Conservation (phyloP, 2,329 filamentous ascomycete genomes). For the Trichophaea hybrida region DNA sequence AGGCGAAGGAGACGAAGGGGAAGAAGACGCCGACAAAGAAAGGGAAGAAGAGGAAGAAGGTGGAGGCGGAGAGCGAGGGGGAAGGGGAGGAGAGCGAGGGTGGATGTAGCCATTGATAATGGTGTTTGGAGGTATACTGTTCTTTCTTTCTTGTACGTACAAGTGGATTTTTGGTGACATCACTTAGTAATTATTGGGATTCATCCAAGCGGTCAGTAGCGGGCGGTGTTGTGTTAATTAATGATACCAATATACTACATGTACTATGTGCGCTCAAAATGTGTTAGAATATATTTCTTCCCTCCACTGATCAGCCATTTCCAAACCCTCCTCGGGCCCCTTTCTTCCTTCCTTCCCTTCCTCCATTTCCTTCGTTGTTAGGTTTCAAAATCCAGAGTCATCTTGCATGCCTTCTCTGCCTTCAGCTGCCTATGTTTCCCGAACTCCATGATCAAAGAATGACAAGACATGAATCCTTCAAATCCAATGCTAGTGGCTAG, state of each 20-base stretch:
- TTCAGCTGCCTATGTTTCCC: too few species aligned
- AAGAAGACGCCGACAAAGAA: conserved; percentile 26
- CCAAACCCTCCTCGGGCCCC: neutral
- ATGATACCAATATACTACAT: neutral
- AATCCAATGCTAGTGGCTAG: too few species aligned
- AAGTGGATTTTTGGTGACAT: neutral
- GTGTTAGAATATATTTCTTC: too few species aligned
- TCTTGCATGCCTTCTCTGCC: too few species aligned
- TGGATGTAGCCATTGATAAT: neutral
- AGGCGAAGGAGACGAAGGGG: conserved; percentile 42
- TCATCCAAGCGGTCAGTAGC: neutral
- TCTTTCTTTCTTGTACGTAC: neutral
- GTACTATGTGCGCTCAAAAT: neutral
- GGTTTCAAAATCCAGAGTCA: too few species aligned
- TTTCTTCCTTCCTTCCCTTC: neutral
- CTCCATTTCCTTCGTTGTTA: neutral
- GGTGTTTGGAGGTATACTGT: neutral
- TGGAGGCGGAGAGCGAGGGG: conserved; percentile 1
- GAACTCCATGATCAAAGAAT: too few species aligned
- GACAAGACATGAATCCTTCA: too few species aligned
- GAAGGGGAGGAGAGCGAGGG: neutral
- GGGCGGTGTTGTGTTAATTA: neutral
- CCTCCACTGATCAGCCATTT: neutral
- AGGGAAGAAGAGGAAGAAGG: conserved; percentile 17
- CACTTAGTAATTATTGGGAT: neutral